Evolutionary conservation across 2,329 filamentous ascomycete species (phyloP).

Genomic region (Colletotrichum scovillei): DNA sequence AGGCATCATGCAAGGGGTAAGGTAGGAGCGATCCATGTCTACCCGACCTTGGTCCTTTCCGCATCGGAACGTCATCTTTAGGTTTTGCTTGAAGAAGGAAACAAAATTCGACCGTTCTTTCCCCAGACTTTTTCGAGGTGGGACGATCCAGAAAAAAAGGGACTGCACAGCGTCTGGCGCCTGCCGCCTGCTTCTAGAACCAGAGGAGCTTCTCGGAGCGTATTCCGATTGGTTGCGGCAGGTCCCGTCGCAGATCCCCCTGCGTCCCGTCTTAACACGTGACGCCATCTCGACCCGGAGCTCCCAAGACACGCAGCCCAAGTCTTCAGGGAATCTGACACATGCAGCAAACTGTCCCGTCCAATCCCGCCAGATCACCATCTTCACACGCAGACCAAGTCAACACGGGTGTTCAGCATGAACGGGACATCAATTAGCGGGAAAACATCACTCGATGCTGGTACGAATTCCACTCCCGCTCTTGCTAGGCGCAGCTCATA

Average conservation of each 20-base stretch:
- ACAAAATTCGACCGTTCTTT: background rate
- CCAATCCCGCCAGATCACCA: background rate
- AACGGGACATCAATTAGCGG: slow-evolving; percentile 50
- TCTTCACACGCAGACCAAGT: background rate
- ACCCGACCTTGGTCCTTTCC: too few species aligned
- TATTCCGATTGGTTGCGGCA: slow-evolving; percentile 13
- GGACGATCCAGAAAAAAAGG: slow-evolving; percentile 22
- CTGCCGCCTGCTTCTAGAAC: slow-evolving; percentile 16
- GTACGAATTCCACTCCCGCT: slow-evolving; percentile 44
- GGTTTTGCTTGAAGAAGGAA: slow-evolving; percentile 10
- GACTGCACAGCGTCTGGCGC: background rate
- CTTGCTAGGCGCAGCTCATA: slow-evolving; percentile 27
- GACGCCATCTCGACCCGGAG: slow-evolving; percentile 30
- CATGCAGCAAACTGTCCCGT: slow-evolving; percentile 15
- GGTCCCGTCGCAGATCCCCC: slow-evolving; percentile 6
- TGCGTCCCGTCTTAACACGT: slow-evolving; percentile 24
- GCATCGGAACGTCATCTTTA: background rate
- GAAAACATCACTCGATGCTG: slow-evolving; percentile 56
- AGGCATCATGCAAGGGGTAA: background rate
- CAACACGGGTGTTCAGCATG: slow-evolving; percentile 45
- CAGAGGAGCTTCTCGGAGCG: background rate
- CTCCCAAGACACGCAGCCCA: slow-evolving; percentile 14
- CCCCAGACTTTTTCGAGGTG: slow-evolving; percentile 31
- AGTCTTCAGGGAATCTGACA: slow-evolving; percentile 15
- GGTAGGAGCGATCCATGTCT: background rate